Percentiles rank a stretch among this genome's conserved stretches.
These are phyloP conservation scores for Ramaria sp. DNA, from an alignment of 768 basidiomycete species.

Conservation along the genomic window DNA sequence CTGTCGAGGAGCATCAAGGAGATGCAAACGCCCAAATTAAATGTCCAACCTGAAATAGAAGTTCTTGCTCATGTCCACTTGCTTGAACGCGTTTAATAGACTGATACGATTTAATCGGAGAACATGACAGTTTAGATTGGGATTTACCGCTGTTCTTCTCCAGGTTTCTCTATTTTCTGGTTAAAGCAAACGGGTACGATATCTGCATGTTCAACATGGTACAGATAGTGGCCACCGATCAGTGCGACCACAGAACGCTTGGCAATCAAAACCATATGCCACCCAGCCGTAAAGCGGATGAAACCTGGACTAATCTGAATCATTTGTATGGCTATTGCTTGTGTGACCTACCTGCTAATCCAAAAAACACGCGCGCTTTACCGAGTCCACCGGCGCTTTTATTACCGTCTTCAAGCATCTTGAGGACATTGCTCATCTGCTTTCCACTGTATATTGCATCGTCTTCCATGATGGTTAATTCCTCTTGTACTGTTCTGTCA, in stretches of 20 bases:
- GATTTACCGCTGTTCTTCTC: slow-evolving; percentile 64
- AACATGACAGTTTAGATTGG: background rate
- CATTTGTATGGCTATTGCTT: background rate
- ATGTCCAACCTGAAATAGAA: slow-evolving; percentile 83
- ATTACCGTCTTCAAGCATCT: slow-evolving; percentile 95
- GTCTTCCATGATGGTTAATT: slow-evolving; percentile 74
- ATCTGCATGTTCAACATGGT: slow-evolving; percentile 89
- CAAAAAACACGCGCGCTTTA: slow-evolving; percentile 69
- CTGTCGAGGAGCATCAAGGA: slow-evolving; percentile 26
- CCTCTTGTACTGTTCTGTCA: slow-evolving; percentile 72
- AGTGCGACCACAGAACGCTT: slow-evolving; percentile 89
- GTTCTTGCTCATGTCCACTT: slow-evolving; percentile 97
- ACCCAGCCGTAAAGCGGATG: slow-evolving; percentile 87
- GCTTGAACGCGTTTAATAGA: slow-evolving; percentile 83
- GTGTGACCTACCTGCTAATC: slow-evolving; percentile 55
- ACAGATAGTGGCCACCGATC: slow-evolving; percentile 90
- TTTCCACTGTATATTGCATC: slow-evolving; percentile 78
- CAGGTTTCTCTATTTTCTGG: slow-evolving; percentile 77
- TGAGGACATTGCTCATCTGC: slow-evolving; percentile 84
- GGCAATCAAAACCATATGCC: slow-evolving; percentile 88
- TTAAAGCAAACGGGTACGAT: slow-evolving; percentile 67
- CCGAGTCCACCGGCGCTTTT: slow-evolving; percentile 79
- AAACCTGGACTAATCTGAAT: slow-evolving; percentile 50
- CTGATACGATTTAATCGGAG: slow-evolving; percentile 19
- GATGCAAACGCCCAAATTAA: background rate